phyloP scores from a whole-genome alignment of 2,329 filamentous ascomycete species.

The Penicillium palitans region DNA sequence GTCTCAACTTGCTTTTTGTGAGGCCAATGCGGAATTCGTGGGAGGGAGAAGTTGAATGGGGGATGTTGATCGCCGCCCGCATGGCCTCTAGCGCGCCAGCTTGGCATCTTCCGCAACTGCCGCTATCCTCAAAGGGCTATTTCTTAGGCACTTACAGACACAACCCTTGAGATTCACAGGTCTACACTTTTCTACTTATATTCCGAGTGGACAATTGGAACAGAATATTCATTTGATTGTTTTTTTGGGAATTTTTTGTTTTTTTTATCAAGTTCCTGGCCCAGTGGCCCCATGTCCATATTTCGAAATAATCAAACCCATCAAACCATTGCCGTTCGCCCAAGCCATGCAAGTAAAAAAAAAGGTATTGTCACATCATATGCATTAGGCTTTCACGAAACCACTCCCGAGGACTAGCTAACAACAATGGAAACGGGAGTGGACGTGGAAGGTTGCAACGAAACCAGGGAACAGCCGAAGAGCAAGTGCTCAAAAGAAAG shows the following conservation, averaged over 20 bases:
- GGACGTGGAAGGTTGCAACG: background rate
- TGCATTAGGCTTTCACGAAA: slow-evolving; percentile 12
- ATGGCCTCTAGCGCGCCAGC: slow-evolving; percentile 16
- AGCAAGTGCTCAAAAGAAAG: slow-evolving; percentile 41
- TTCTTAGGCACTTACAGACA: background rate
- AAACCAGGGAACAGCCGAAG: background rate
- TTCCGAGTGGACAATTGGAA: background rate
- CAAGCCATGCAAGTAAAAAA: slow-evolving; percentile 34
- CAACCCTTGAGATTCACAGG: background rate
- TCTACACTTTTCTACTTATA: background rate
- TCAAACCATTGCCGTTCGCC: slow-evolving; percentile 32
- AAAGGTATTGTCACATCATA: slow-evolving; percentile 9
- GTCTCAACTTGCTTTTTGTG: slow-evolving; percentile 15
- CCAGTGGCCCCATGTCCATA: slow-evolving; percentile 20
- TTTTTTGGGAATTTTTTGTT: background rate
- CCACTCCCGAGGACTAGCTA: slow-evolving; percentile 12
- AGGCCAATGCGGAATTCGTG: slow-evolving; percentile 19
- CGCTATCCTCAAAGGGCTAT: background rate
- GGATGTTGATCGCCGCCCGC: slow-evolving; percentile 15
- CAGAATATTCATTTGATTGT: background rate
- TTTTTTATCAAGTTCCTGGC: slow-evolving; percentile 3
- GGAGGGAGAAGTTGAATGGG: slow-evolving; percentile 10
- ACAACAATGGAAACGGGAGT: background rate
- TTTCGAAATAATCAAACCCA: slow-evolving; percentile 11
- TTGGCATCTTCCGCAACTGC: slow-evolving; percentile 21